These are phyloP conservation scores for Phytophthora constricta DNA, from an alignment of 352 stramenopile genomes.

Conservation along the genomic window DNA sequence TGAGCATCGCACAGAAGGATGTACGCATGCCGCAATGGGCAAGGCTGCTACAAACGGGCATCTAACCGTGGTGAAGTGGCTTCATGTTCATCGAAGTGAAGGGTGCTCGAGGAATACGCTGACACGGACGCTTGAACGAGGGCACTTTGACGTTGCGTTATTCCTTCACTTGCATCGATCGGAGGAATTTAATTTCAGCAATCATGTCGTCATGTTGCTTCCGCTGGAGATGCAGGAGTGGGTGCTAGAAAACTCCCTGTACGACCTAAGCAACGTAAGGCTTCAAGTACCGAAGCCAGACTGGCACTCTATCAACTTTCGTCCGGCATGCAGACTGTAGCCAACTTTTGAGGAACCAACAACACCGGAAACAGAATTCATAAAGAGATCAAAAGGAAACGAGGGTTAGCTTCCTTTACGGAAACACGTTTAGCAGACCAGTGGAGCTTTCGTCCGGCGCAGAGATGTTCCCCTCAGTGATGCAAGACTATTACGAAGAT, in stretches of 20 bases:
- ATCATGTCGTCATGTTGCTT: not conserved
- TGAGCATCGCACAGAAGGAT: not conserved
- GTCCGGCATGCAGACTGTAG: no score
- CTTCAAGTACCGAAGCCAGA: not conserved
- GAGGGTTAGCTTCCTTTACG: no score
- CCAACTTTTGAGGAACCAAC: no score
- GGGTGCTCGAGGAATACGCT: not conserved
- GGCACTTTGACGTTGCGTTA: not conserved
- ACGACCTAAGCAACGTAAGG: not conserved
- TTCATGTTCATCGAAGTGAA: not conserved
- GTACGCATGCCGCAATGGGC: not conserved
- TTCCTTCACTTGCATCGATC: not conserved
- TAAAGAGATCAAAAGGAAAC: no score
- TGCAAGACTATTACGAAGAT: no score
- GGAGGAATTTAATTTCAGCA: not conserved
- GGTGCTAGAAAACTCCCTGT: not conserved
- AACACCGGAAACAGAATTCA: no score
- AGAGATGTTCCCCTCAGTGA: no score
- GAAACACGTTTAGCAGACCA: no score
- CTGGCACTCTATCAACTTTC: not conserved
- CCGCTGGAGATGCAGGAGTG: not conserved
- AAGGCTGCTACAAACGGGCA: not conserved
- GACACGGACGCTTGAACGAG: not conserved
- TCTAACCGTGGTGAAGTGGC: not conserved
- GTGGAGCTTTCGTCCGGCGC: no score